Conservation (phyloP, 2,329 filamentous ascomycete genomes). For the Onygenales sp. region DNA sequence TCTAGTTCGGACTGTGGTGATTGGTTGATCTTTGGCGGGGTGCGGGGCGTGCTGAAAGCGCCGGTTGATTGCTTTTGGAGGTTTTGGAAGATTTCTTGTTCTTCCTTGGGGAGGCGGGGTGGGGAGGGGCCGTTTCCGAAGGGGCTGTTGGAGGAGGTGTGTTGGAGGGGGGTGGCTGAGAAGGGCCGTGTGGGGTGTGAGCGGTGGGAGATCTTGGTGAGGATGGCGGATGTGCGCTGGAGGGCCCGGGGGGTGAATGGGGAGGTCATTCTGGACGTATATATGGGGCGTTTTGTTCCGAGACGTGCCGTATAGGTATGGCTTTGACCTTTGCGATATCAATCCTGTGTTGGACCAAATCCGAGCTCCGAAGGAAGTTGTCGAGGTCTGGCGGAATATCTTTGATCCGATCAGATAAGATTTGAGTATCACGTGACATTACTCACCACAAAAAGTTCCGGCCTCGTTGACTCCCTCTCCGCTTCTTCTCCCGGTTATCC, state of each 20-base stretch:
- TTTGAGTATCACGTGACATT: neutral
- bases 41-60: constrained; percentile 59
- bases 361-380: neutral
- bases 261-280: neutral
- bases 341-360: neutral
- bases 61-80: constrained; percentile 70
- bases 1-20: constrained; percentile 31
- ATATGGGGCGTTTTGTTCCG: neutral
- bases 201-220: neutral
- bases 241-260: neutral
- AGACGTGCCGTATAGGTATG: neutral
- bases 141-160: constrained; percentile 16
- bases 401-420: constrained; percentile 3
- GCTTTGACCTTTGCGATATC: neutral
- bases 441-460: neutral
- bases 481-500: neutral
- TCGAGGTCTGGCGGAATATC: neutral
- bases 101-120: constrained; percentile 74
- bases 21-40: constrained; percentile 40
- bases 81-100: constrained; percentile 83
- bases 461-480: neutral
- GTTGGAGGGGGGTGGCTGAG: constrained; percentile 1
- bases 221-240: neutral
- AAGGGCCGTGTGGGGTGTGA: neutral
- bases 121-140: constrained; percentile 54